Conservation (phyloP, 2,329 filamentous ascomycete genomes). For the Falciphora oryzae region DNA sequence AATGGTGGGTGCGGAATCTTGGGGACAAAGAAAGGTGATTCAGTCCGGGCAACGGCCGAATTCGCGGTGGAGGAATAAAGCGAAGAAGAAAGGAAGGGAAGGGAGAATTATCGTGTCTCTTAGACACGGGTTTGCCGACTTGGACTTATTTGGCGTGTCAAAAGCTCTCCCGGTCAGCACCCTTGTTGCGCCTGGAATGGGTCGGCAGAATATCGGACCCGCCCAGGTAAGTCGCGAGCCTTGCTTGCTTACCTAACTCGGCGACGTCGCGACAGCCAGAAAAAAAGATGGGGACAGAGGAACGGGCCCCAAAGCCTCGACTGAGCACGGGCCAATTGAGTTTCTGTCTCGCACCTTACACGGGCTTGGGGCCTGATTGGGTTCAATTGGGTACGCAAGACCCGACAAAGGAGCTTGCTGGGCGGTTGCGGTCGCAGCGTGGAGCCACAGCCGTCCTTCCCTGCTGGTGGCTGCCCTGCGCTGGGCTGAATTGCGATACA, state of each 20-base stretch:
- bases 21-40: not conserved
- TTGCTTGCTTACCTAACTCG: not conserved
- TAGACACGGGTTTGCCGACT: not conserved
- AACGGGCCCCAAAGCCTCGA: no score
- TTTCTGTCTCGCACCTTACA: not conserved
- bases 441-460: no score
- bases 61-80: not conserved
- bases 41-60: not conserved
- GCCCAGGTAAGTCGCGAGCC: not conserved
- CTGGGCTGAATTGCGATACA: not conserved
- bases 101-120: not conserved
- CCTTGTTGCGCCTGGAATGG: not conserved
- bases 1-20: not conserved
- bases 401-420: no score
- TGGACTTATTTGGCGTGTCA: not conserved
- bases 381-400: not conserved
- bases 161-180: not conserved
- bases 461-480: not conserved
- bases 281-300: no score
- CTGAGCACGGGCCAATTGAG: not conserved
- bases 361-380: not conserved
- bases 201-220: not conserved
- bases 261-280: not conserved
- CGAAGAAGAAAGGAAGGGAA: not conserved
- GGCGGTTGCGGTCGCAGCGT: no score